Evolutionary conservation across 2,329 filamentous ascomycete species (phyloP).

Genomic region (Sporothrix inflata): DNA sequence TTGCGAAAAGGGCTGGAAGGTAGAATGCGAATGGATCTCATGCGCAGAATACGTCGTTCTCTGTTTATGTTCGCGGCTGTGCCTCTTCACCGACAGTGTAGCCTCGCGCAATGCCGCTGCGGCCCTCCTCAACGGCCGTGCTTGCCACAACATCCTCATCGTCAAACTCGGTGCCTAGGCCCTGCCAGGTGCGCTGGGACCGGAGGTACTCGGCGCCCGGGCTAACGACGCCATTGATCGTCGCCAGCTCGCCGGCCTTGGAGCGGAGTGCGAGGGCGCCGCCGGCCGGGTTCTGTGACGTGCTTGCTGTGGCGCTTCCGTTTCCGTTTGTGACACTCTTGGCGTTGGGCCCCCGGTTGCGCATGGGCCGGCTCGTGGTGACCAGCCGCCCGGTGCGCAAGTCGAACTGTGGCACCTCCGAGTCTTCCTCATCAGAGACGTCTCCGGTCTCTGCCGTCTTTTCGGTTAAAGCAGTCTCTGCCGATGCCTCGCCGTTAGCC

Average conservation of each 20-base stretch:
- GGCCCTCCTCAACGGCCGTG: constrained; percentile 78
- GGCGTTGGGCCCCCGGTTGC: constrained; percentile 39
- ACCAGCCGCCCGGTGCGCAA: constrained; percentile 84
- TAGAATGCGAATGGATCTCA: not conserved
- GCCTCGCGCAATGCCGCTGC: constrained; percentile 84
- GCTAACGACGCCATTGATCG: constrained; percentile 83
- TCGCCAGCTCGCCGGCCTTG: constrained; percentile 70
- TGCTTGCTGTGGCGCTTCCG: constrained; percentile 33
- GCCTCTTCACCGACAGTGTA: constrained; percentile 71
- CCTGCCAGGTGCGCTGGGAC: constrained; percentile 85
- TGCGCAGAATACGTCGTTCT: not conserved
- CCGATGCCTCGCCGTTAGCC: constrained; percentile 20
- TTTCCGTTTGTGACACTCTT: constrained; percentile 20
- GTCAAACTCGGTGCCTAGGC: constrained; percentile 83
- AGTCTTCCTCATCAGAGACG: constrained; percentile 61
- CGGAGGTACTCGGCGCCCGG: constrained; percentile 87
- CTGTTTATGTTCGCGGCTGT: constrained; percentile 26
- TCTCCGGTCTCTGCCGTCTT: constrained; percentile 31
- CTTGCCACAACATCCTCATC: constrained; percentile 49
- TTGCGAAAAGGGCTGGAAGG: too few relatives aligned
- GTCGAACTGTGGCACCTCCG: constrained; percentile 87
- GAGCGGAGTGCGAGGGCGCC: constrained; percentile 56
- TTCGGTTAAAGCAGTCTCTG: not conserved
- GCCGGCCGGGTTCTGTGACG: constrained; percentile 40
- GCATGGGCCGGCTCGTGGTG: constrained; percentile 76